Evolutionary conservation across 768 basidiomycete species (phyloP).

Genomic region (Lactarius indigo): DNA sequence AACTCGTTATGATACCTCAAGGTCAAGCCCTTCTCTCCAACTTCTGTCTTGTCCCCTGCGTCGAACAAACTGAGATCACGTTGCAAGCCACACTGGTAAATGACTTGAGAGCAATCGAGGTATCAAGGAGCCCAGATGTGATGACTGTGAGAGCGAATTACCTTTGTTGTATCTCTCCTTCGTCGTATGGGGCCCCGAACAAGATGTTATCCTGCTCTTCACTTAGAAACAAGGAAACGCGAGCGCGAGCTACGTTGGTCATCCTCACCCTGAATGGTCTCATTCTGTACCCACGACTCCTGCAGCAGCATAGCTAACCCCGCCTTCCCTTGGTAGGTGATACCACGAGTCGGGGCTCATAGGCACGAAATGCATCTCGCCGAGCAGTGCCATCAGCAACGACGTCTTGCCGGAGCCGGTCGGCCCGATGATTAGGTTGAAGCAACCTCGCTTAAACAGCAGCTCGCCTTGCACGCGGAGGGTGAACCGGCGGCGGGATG

Average conservation of each 20-base stretch:
- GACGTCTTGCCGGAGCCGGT: constrained; percentile 62
- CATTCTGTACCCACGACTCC: constrained; percentile 83
- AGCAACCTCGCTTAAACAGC: constrained; percentile 47
- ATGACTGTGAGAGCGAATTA: constrained; percentile 12
- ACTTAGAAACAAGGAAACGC: neutral
- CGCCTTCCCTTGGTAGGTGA: constrained; percentile 61
- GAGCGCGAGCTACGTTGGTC: neutral
- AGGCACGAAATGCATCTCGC: constrained; percentile 65
- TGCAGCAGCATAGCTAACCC: constrained; percentile 81
- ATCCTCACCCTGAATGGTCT: constrained; percentile 57
- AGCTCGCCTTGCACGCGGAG: constrained; percentile 53
- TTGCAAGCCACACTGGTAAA: constrained; percentile 28
- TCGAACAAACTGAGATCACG: constrained; percentile 46
- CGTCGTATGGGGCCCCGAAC: constrained; percentile 46
- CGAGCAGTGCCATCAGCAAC: constrained; percentile 59
- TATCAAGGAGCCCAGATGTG: neutral
- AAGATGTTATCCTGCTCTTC: constrained; percentile 46
- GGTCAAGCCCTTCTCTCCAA: constrained; percentile 58
- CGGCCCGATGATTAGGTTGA: constrained; percentile 59
- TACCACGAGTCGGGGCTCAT: constrained; percentile 55
- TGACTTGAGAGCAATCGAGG: neutral
- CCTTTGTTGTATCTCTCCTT: constrained; percentile 42
- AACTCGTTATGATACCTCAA: constrained; percentile 30
- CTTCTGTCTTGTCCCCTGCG: constrained; percentile 50
- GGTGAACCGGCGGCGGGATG: constrained; percentile 45